phyloP scores from a whole-genome alignment of 768 basidiomycete genomes.

The Russula sp. region DNA sequence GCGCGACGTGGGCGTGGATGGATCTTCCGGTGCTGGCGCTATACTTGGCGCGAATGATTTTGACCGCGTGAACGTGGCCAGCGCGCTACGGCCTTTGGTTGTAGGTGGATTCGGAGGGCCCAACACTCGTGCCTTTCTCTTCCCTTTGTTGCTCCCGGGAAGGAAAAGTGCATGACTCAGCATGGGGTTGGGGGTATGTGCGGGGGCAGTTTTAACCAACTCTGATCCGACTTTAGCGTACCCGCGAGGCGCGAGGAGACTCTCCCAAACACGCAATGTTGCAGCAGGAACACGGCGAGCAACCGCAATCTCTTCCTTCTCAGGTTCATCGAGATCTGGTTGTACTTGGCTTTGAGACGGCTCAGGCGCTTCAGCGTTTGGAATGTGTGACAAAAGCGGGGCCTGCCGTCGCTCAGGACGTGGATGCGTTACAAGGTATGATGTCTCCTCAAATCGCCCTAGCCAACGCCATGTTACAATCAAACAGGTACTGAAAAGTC shows the following conservation, averaged over 20 bases:
- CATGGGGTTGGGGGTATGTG: conserved; percentile 1
- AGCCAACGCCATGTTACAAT: not conserved
- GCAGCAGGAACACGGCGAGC: conserved; percentile 54
- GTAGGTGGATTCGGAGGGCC: conserved; percentile 5
- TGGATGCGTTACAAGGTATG: conserved; percentile 19
- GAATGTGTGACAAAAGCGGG: not conserved
- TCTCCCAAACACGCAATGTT: conserved; percentile 65
- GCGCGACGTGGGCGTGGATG: conserved; percentile 24
- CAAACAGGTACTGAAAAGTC: not conserved
- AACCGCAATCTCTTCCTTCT: conserved; percentile 54
- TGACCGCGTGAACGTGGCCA: conserved; percentile 55
- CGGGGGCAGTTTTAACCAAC: conserved; percentile 38
- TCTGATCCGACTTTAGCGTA: conserved; percentile 55
- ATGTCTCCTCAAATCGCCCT: conserved; percentile 22
- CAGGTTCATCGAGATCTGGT: conserved; percentile 15
- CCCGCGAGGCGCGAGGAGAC: conserved; percentile 60
- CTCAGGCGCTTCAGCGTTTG: not conserved
- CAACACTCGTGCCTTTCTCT: conserved; percentile 8
- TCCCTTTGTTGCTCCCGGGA: not conserved
- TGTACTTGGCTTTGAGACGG: not conserved
- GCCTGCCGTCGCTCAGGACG: conserved; percentile 19
- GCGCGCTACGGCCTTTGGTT: conserved; percentile 33
- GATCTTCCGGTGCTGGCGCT: conserved; percentile 20
- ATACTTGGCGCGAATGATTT: conserved; percentile 54
- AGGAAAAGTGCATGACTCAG: conserved; percentile 3